Evolutionary conservation across 208 protist species (phyloP).

Genomic region (Crithidia mellificae): DNA sequence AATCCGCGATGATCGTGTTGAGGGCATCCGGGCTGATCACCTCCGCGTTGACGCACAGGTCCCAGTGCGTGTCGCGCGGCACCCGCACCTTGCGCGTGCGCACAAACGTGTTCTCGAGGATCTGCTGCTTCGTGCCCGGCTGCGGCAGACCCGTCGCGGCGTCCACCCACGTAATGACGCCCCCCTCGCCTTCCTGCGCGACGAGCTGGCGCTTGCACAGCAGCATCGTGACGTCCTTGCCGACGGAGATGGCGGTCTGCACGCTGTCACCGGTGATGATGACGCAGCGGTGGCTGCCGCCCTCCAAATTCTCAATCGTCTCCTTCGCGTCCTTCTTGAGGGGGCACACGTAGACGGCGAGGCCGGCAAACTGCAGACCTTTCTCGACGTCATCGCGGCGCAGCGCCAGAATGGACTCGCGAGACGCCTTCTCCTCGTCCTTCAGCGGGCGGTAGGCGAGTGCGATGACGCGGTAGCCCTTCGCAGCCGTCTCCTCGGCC

Average conservation of each 20-base stretch:
- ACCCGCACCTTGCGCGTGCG: constrained; percentile 37
- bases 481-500: constrained; percentile 76
- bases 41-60: constrained; percentile 88
- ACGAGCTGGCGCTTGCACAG: constrained; percentile 68
- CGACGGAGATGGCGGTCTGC: constrained; percentile 97
- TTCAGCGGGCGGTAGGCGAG: constrained; percentile 90
- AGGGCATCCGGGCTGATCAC: constrained; percentile 39
- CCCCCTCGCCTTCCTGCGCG: constrained; percentile 30
- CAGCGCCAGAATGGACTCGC: constrained; percentile 54
- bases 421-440: constrained; percentile 45
- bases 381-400: constrained; percentile 89
- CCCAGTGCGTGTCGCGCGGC: constrained; percentile 64
- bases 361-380: constrained; percentile 94
- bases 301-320: constrained; percentile 84
- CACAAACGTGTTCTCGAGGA: constrained; percentile 66
- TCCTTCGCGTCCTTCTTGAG: constrained; percentile 92
- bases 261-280: constrained; percentile 99
- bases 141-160: constrained; percentile 43
- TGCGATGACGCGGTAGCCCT: constrained; percentile 97
- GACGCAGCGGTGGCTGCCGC: constrained; percentile 86
- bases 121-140: constrained; percentile 20
- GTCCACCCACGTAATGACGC: constrained; percentile 66
- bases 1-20: constrained; percentile 53
- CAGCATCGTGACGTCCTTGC: constrained; percentile 87
- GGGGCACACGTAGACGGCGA: constrained; percentile 96